These are phyloP conservation scores for Pleurotus salmoneostramineus DNA, from an alignment of 768 basidiomycete species.

Conservation along the genomic window DNA sequence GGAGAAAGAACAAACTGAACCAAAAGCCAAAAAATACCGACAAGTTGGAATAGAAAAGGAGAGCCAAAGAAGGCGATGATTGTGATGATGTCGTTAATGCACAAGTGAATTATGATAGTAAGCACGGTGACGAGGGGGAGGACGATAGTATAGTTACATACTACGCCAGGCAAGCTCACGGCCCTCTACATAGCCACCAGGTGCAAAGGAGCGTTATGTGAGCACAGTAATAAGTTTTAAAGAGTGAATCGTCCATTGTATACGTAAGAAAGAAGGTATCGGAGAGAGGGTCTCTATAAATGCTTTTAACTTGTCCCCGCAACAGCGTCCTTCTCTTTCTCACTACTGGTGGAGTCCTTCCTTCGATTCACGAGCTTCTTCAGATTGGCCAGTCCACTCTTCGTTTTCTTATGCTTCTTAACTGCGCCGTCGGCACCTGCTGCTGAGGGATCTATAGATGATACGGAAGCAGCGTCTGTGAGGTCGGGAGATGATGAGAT, in stretches of 20 bases:
- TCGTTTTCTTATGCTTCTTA: slow-evolving; percentile 47
- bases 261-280: not conserved
- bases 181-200: not conserved
- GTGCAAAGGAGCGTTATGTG: not conserved
- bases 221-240: not conserved
- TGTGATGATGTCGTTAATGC: not conserved
- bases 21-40: not conserved
- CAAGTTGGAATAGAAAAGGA: not conserved
- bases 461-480: slow-evolving; percentile 23
- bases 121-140: not conserved
- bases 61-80: not conserved
- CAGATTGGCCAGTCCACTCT: slow-evolving; percentile 50
- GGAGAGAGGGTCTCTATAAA: not conserved
- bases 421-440: slow-evolving; percentile 20
- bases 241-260: not conserved
- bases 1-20: not conserved
- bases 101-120: not conserved
- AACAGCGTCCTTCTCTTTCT: not conserved
- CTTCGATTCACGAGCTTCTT: slow-evolving; percentile 24
- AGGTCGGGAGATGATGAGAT: slow-evolving; percentile 25
- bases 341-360: slow-evolving; percentile 5
- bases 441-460: slow-evolving; percentile 26
- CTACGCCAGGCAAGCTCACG: not conserved
- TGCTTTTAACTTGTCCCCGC: not conserved
- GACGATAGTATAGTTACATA: not conserved